Conservation (phyloP, 495 filamentous ascomycete genomes). For the Cenococcum geophilum region DNA sequence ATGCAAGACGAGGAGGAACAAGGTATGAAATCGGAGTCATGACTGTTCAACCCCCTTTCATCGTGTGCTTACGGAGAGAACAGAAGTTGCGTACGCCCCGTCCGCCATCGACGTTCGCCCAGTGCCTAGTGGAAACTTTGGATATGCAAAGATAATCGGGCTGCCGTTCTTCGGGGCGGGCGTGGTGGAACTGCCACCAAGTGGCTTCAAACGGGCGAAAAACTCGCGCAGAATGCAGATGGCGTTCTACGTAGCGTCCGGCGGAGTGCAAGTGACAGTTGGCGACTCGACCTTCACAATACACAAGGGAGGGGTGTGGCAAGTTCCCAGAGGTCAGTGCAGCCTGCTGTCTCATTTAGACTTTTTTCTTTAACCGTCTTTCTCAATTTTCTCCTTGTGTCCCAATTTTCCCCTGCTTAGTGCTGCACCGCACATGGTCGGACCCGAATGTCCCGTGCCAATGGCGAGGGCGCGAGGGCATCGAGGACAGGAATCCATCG, state of each 20-base stretch:
- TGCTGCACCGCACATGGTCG: too few species aligned
- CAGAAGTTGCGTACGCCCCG: background rate
- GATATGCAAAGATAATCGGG: constrained; percentile 71
- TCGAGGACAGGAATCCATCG: background rate
- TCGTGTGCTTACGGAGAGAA: constrained; percentile 8
- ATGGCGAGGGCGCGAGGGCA: background rate
- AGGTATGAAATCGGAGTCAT: constrained; percentile 39
- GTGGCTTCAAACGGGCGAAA: constrained; percentile 76
- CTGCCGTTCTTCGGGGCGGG: constrained; percentile 79
- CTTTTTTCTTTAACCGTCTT: constrained; percentile 3
- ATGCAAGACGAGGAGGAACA: constrained; percentile 54
- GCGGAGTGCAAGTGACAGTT: constrained; percentile 68
- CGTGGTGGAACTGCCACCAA: constrained; percentile 78
- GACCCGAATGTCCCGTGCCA: background rate
- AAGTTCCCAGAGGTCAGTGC: constrained; percentile 84
- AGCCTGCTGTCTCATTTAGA: constrained; percentile 20
- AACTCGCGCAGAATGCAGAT: constrained; percentile 91
- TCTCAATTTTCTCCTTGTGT: background rate
- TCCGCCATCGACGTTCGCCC: constrained; percentile 56
- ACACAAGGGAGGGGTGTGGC: constrained; percentile 79
- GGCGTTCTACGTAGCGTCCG: constrained; percentile 81
- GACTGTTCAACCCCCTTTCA: background rate
- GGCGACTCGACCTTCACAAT: constrained; percentile 79
- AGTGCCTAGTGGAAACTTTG: constrained; percentile 70
- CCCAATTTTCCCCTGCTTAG: constrained; percentile 1